Evolutionary conservation across 768 basidiomycete species (phyloP).

Genomic region (Collybia sp.): DNA sequence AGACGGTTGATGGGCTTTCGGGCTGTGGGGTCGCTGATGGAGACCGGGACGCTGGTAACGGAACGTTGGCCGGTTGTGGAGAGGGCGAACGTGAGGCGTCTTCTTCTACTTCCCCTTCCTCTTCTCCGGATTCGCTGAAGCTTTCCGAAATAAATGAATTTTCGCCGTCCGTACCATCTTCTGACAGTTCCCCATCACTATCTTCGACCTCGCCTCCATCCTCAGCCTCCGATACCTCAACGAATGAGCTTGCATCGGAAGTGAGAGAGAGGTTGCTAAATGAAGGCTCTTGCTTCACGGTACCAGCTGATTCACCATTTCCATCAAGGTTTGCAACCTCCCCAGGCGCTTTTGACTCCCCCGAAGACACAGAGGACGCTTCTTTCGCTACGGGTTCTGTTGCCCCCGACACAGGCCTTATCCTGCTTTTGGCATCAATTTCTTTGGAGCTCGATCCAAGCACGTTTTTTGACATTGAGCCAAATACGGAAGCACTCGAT

Average conservation of each 20-base stretch:
- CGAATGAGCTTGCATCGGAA: constrained; percentile 45
- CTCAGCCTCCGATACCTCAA: constrained; percentile 29
- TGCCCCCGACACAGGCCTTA: constrained; percentile 5
- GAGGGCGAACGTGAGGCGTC: constrained; percentile 16
- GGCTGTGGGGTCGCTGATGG: constrained; percentile 57
- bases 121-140: constrained; percentile 22
- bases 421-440: constrained; percentile 3
- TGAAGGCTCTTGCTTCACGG: constrained; percentile 17
- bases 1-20: constrained; percentile 34
- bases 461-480: too few species aligned
- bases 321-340: not conserved
- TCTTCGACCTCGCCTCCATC: constrained; percentile 19
- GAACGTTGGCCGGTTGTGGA: constrained; percentile 28
- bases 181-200: constrained; percentile 17
- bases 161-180: constrained; percentile 23
- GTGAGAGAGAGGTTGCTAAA: constrained; percentile 33
- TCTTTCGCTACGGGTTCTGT: not conserved
- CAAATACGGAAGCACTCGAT: constrained; percentile 1
- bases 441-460: too few species aligned
- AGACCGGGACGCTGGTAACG: constrained; percentile 41
- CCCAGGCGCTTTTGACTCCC: constrained; percentile 4
- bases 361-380: constrained; percentile 1
- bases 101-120: constrained; percentile 28
- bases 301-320: constrained; percentile 10
- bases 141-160: constrained; percentile 28